Evolutionary conservation across 352 stramenopile species (phyloP).

Genomic region (Phytophthora ohioensis): DNA sequence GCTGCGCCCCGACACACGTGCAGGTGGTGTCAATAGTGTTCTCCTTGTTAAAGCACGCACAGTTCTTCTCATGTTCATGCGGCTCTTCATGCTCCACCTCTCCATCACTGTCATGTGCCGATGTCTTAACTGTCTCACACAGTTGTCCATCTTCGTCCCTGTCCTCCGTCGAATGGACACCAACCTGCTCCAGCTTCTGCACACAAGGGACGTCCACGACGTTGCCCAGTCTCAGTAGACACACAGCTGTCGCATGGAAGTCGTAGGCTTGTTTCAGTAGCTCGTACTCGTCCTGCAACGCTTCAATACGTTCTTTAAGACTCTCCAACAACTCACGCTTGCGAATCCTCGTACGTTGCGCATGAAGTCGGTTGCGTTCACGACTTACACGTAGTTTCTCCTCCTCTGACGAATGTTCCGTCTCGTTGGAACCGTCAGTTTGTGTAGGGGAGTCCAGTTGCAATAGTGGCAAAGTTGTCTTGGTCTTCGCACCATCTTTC

Average conservation of each 20-base stretch:
- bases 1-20: constrained; percentile 30
- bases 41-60: constrained; percentile 47
- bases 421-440: constrained; percentile 24
- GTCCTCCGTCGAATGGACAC: constrained; percentile 50
- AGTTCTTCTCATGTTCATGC: constrained; percentile 57
- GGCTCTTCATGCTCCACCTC: constrained; percentile 47
- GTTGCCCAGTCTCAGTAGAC: constrained; percentile 61
- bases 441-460: constrained; percentile 55
- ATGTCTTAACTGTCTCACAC: constrained; percentile 28
- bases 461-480: constrained; percentile 46
- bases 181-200: constrained; percentile 62
- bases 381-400: constrained; percentile 79
- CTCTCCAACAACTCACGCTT: constrained; percentile 82
- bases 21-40: constrained; percentile 28
- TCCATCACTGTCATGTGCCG: constrained; percentile 46
- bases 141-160: constrained; percentile 43
- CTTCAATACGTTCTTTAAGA: constrained; percentile 74
- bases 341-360: constrained; percentile 77
- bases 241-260: constrained; percentile 76
- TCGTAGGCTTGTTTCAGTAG: constrained; percentile 81
- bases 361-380: constrained; percentile 80
- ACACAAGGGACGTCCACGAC: constrained; percentile 51
- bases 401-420: constrained; percentile 43
- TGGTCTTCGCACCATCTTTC: constrained; percentile 51
- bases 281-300: constrained; percentile 65